Evolutionary conservation across 129 eudicot species (phyloP), one percentile per base, ranked within the genome.

Genomic region (Heracleum sosnowskyi): DNA sequence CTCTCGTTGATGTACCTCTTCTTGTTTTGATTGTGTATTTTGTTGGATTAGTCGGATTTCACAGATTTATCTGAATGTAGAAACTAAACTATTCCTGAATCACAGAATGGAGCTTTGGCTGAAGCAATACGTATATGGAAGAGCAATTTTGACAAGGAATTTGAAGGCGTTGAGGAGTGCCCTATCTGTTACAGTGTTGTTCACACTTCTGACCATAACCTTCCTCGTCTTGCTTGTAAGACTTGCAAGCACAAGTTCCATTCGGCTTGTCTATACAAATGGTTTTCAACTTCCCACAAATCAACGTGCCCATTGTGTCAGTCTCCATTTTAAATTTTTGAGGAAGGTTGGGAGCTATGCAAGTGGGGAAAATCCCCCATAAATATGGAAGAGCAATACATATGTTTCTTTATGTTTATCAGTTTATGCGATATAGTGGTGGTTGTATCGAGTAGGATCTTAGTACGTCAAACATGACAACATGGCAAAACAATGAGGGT

Each of bases 231-330:
- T 42, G 96, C 97, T 78, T 96, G 99, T 86, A 92, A 87, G 84
- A 96, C 97, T 74, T 96, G 99, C 97, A 96, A 86, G 83, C 97
- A 96, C 81, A 96, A 96, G 88, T 96, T 88, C 79, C 99, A 96
- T 84, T 82, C 91, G 15, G 99, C 91, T 55, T 96, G 99, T 84
- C 86, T 96, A 46, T 96, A 87, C 80, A 96, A 96, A 86, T 96
- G 99, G 99, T 96, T 96, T 77, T 86, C 88, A 66, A 96, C 99
- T 77, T 92, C 97, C 77, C 88, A 89, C 86, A 92, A 96, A 53
- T 90, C 99, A 26, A 92, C 87, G 57, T 96, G 99, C 81, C 99
- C 99, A 31, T 78, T 96, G 70, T 96, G 99, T 82, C 99, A 92
- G 79, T 92, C 99, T 81, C 99, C 97, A 12, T 96, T 92, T 76